phyloP scores from a whole-genome alignment of 495 filamentous ascomycete species.

The Tuber microsphaerosporum region DNA sequence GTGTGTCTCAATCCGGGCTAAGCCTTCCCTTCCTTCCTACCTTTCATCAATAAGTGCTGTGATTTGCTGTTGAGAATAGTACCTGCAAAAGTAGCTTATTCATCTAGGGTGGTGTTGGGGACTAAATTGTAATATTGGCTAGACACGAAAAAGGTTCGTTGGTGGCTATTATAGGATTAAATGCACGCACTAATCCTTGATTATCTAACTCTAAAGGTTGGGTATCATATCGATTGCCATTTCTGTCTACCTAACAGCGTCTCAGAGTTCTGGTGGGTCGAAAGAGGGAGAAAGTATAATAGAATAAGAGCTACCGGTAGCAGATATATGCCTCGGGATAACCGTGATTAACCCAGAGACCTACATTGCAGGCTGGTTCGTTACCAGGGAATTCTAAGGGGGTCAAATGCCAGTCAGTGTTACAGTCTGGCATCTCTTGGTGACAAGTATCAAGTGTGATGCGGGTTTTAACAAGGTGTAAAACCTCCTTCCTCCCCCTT shows the following conservation, averaged over 20 bases:
- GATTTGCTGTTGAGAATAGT: not conserved
- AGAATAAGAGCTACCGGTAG: not conserved
- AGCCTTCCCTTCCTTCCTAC: not conserved
- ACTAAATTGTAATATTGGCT: not conserved
- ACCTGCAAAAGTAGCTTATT: not conserved
- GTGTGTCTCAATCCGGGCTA: not conserved
- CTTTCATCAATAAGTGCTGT: not conserved
- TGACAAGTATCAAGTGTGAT: not conserved
- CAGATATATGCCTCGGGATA: not conserved
- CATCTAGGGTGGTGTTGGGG: not conserved
- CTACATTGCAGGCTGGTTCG: not conserved
- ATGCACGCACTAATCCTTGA: not conserved
- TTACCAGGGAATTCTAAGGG: not conserved
- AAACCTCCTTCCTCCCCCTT: not conserved
- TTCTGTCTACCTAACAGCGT: not conserved
- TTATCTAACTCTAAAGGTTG: not conserved
- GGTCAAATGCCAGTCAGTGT: not conserved
- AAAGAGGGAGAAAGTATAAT: not conserved
- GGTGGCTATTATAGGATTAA: not conserved
- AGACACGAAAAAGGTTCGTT: not conserved
- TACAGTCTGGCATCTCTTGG: not conserved
- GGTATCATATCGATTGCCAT: not conserved
- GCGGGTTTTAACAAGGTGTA: not conserved
- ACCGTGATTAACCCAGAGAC: not conserved
- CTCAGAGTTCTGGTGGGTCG: not conserved